These are phyloP conservation scores for Straminergon stramineum DNA, from an alignment of 225 moss, liverwort and hornwort genomes.

Conservation along the genomic window DNA sequence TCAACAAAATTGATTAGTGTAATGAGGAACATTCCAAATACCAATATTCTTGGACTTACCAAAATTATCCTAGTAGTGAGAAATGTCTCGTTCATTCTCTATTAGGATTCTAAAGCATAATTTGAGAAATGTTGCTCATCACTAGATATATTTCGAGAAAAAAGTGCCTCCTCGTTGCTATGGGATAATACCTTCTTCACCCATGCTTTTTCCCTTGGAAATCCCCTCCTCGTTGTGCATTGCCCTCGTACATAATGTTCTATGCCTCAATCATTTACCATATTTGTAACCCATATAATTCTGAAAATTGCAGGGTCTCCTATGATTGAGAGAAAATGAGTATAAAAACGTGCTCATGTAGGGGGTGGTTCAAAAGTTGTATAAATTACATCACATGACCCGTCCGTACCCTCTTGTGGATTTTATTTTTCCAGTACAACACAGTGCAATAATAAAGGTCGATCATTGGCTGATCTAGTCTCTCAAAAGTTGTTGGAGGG, in stretches of 20 bases:
- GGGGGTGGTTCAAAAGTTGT: neutral
- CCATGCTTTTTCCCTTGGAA: neutral
- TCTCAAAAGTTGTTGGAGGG: neutral
- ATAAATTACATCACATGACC: neutral
- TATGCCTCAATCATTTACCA: neutral
- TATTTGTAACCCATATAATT: neutral
- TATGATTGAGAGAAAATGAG: neutral
- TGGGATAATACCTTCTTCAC: no score
- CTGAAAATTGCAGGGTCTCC: neutral
- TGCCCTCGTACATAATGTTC: neutral
- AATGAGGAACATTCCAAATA: neutral
- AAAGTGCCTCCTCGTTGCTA: rapidly evolving
- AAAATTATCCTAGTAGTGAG: neutral
- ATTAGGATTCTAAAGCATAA: no score
- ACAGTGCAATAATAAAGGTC: neutral
- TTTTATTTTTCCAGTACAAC: no score
- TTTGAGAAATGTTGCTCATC: neutral
- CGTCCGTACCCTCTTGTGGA: neutral
- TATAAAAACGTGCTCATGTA: neutral
- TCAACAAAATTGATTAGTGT: neutral
- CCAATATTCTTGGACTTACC: neutral
- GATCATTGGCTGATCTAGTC: neutral
- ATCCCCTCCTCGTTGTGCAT: neutral
- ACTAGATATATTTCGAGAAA: rapidly evolving
- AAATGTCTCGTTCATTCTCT: neutral